Evolutionary conservation across 768 basidiomycete species (phyloP).

Genomic region (Terana coerulea): DNA sequence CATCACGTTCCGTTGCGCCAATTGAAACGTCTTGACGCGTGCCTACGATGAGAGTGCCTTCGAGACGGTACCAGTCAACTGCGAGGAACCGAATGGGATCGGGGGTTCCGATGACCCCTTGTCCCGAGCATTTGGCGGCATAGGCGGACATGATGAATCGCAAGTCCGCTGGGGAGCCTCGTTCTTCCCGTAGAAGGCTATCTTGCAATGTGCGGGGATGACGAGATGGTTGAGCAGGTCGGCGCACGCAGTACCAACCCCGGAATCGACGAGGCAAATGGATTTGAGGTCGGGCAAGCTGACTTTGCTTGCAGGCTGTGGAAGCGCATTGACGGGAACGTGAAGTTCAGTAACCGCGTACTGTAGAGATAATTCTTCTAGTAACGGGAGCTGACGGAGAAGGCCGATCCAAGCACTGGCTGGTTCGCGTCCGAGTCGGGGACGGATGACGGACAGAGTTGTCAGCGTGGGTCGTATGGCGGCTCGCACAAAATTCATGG

Average conservation of each 20-base stretch:
- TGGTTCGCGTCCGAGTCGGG: not conserved
- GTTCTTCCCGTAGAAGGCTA: no score
- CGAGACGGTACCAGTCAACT: no score
- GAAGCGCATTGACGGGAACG: not conserved
- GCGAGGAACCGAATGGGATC: not conserved
- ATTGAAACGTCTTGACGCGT: no score
- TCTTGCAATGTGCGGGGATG: not conserved
- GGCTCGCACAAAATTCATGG: not conserved
- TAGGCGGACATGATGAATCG: not conserved
- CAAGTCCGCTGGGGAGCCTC: no score
- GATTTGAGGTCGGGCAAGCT: not conserved
- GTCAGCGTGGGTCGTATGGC: not conserved
- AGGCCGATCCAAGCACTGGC: not conserved
- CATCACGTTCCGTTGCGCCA: no score
- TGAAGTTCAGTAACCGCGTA: not conserved
- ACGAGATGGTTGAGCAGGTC: not conserved
- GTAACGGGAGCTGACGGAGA: not conserved
- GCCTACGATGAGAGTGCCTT: not conserved
- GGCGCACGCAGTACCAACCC: not conserved
- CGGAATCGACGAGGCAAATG: not conserved
- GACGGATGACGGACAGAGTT: not conserved
- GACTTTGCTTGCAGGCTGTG: not conserved
- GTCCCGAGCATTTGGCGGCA: not conserved
- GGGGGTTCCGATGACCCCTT: not conserved
- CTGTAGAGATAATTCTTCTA: not conserved